Evolutionary conservation across 495 filamentous ascomycete genomes (phyloP).

Genomic region (Ascodesmis nigricans): DNA sequence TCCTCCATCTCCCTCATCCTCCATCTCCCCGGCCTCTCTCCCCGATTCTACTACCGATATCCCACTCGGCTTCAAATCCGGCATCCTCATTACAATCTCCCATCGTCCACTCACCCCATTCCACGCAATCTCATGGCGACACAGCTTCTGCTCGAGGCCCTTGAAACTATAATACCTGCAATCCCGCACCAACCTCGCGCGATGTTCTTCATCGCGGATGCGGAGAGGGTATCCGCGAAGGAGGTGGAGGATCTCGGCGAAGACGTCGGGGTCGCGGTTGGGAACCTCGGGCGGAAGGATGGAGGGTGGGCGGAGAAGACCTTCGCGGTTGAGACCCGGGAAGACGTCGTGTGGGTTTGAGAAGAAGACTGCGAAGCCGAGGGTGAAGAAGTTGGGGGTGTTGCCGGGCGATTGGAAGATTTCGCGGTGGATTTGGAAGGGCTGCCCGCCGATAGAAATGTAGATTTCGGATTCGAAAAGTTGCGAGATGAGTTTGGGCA

Average conservation of each 20-base stretch:
- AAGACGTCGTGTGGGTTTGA: slow-evolving; percentile 57
- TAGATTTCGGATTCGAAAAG: slow-evolving; percentile 88
- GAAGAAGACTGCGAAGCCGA: slow-evolving; percentile 84
- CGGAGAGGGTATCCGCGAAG: slow-evolving; percentile 69
- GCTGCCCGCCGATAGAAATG: slow-evolving; percentile 61
- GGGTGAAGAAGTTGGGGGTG: slow-evolving; percentile 82
- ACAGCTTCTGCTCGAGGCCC: slow-evolving; percentile 70
- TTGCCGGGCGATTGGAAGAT: slow-evolving; percentile 70
- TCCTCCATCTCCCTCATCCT: slow-evolving; percentile 4
- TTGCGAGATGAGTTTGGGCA: slow-evolving; percentile 75
- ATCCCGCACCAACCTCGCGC: slow-evolving; percentile 58
- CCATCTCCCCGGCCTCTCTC: no score
- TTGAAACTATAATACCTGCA: slow-evolving; percentile 86
- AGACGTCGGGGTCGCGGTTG: slow-evolving; percentile 54
- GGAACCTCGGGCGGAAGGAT: slow-evolving; percentile 66
- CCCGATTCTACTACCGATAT: no score
- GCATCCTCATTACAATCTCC: slow-evolving; percentile 64
- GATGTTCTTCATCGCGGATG: slow-evolving; percentile 57
- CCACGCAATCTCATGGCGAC: slow-evolving; percentile 53
- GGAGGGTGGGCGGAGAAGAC: slow-evolving; percentile 71
- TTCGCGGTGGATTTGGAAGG: slow-evolving; percentile 79
- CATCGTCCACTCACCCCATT: slow-evolving; percentile 42
- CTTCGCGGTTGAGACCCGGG: slow-evolving; percentile 57
- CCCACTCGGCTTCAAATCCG: slow-evolving; percentile 70
- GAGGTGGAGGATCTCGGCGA: slow-evolving; percentile 63